Evolutionary conservation across 805 yeast species (phyloP).

Genomic region (Myxozyma udenii): DNA sequence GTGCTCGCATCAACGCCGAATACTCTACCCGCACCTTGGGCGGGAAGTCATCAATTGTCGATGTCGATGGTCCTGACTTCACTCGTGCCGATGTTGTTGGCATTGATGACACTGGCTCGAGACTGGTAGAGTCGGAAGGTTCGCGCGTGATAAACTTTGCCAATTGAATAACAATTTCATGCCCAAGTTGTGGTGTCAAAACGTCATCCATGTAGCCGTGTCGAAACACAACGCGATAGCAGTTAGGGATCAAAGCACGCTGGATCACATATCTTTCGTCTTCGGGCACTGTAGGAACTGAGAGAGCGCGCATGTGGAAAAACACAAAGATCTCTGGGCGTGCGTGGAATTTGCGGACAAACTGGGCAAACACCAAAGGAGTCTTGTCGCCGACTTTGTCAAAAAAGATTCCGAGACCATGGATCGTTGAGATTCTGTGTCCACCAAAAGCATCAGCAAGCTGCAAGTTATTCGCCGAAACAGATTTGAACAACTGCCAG

Average conservation of each 20-base stretch:
- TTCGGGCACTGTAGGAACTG: conserved; percentile 11
- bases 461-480: too few species aligned
- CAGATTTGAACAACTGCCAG: background rate
- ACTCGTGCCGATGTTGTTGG: too few species aligned
- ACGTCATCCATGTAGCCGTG: conserved; percentile 21
- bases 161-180: background rate
- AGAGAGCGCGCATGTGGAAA: conserved; percentile 14
- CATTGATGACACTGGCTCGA: too few species aligned
- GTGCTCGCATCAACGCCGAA: background rate
- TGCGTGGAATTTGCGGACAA: conserved; percentile 15
- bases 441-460: background rate
- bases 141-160: background rate
- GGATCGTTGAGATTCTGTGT: background rate
- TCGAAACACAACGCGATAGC: conserved; percentile 14
- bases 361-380: conserved; percentile 13
- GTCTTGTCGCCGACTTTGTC: conserved; percentile 13
- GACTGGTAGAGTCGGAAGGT: too few species aligned
- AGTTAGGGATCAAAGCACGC: conserved; percentile 13
- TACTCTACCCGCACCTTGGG: background rate
- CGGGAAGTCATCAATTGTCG: background rate
- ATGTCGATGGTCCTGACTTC: background rate
- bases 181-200: conserved; percentile 8
- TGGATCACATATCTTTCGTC: conserved; percentile 9
- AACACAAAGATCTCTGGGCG: conserved; percentile 15
- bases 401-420: conserved; percentile 2